Conservation (phyloP, 2,329 filamentous ascomycete genomes). For the Fusarium sp. region DNA sequence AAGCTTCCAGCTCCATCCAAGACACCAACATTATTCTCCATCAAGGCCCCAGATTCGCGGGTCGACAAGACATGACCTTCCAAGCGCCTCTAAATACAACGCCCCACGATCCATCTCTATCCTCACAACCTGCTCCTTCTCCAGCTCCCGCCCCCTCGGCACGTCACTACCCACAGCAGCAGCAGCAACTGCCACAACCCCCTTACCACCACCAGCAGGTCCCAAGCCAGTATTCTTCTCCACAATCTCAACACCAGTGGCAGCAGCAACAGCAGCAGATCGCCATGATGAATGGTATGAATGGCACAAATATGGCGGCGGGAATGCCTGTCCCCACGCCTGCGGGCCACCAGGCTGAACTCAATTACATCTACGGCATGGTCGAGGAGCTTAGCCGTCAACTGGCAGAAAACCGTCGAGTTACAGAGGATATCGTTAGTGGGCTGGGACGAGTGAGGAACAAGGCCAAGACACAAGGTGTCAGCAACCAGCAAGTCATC, state of each 20-base stretch:
- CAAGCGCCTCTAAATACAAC: constrained; percentile 14
- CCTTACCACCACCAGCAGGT: constrained; percentile 31
- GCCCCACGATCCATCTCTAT: constrained; percentile 42
- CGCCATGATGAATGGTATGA: constrained; percentile 61
- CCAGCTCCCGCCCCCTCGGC: constrained; percentile 26
- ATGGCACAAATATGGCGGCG: constrained; percentile 59
- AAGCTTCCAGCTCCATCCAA: constrained; percentile 41
- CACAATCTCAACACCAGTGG: constrained; percentile 41
- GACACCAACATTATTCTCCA: constrained; percentile 39
- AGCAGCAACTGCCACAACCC: constrained; percentile 29
- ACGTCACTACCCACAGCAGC: constrained; percentile 47
- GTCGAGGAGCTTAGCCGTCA: constrained; percentile 74
- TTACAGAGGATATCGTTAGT: constrained; percentile 72
- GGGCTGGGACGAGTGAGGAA: constrained; percentile 70
- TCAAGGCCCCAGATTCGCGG: constrained; percentile 36
- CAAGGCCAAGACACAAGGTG: constrained; percentile 62
- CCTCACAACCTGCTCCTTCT: constrained; percentile 27
- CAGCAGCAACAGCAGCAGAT: constrained; percentile 42
- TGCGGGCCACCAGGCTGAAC: constrained; percentile 74
- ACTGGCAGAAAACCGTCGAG: constrained; percentile 69
- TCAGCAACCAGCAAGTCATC: constrained; percentile 70
- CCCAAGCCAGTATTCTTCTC: constrained; percentile 29
- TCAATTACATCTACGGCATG: constrained; percentile 75
- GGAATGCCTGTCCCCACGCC: constrained; percentile 67
- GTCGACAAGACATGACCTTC: constrained; percentile 50